Base-by-base conservation (phyloP, 2,329 filamentous ascomycete genomes). In the Periglandula ipomoeae region DNA sequence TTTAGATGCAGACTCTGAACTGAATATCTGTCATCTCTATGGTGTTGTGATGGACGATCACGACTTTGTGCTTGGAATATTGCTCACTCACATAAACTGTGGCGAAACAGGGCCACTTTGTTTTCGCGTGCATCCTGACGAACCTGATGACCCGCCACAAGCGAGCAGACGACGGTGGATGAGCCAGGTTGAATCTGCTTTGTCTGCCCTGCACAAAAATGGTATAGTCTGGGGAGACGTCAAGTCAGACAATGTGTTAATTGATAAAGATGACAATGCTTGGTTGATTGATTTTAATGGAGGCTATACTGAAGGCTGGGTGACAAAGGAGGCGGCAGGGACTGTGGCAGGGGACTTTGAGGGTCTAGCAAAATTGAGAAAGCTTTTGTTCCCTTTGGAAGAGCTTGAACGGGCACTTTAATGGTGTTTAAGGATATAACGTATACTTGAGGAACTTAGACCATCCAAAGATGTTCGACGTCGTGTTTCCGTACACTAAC, bases 211-310 rank as follows among this genome's bases (percentile, higher is more conserved):
- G 2, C 59, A 62, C 34, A 35, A 50, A 10, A 27, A 26, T 10
- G 58, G 57, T 5, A 56, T 63, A 11, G 44, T 59, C 20, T 65
- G 61, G 63, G 61, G 64, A 10, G 61, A 64, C 42, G 61, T 52
- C 7, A 65, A 65, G 44, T 49, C 59, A 2, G 55, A 56, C 11
- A 65, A 66, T 43, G 48, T 63, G n/a, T 49, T 66, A 11, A 58
- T 66, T 19, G 59, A 62, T 30, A 37, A 44, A 24, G 40, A 57
- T 11, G 56, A 59, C 6, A 52, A 65, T 44, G 56, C 59, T 1
- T 63, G 61, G 58, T 45, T 63, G 1, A 55, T 57, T 15, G 60
- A 65, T 44, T 65, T 66, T 50, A 61, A 58, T 3, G 61, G 60
- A n/a, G 59, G 46, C 24, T 35, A 41, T 19, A 47, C 46, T 32